phyloP scores from a whole-genome alignment of 2,329 filamentous ascomycete genomes.

The Colletotrichum noveboracense region DNA sequence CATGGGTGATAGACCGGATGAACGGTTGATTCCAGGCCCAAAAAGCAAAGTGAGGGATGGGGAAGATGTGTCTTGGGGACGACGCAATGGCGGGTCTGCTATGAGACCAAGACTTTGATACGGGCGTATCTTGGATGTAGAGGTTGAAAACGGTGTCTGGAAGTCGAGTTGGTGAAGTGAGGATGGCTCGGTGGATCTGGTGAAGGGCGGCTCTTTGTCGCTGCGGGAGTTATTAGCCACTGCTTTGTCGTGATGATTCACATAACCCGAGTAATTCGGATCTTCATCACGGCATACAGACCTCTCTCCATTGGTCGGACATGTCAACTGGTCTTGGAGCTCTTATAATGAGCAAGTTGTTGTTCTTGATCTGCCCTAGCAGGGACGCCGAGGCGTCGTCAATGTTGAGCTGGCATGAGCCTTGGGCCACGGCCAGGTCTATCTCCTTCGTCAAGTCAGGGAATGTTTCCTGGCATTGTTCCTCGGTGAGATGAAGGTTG shows the following conservation, averaged over 20 bases:
- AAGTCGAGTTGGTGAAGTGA: slow-evolving; percentile 51
- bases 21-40: slow-evolving; percentile 59
- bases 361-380: slow-evolving; percentile 36
- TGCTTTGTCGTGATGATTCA: neutral
- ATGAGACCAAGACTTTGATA: slow-evolving; percentile 50
- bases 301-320: slow-evolving; percentile 48
- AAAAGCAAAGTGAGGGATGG: slow-evolving; percentile 62
- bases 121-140: slow-evolving; percentile 55
- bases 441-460: slow-evolving; percentile 53
- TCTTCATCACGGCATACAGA: slow-evolving; percentile 11
- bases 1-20: slow-evolving; percentile 49
- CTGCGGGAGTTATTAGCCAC: slow-evolving; percentile 24
- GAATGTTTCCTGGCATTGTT: slow-evolving; percentile 49
- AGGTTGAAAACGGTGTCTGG: slow-evolving; percentile 59
- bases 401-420: slow-evolving; percentile 44
- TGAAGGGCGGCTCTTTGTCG: slow-evolving; percentile 58
- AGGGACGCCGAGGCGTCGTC: slow-evolving; percentile 33
- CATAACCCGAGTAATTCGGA: neutral
- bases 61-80: slow-evolving; percentile 43
- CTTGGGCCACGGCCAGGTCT: slow-evolving; percentile 47
- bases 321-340: slow-evolving; percentile 44
- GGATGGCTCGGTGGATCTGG: slow-evolving; percentile 57
- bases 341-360: slow-evolving; percentile 49
- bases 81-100: slow-evolving; percentile 46
- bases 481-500: slow-evolving; percentile 43